phyloP scores from a whole-genome alignment of 2,329 filamentous ascomycete species.

The Harringtonia aguacate region DNA sequence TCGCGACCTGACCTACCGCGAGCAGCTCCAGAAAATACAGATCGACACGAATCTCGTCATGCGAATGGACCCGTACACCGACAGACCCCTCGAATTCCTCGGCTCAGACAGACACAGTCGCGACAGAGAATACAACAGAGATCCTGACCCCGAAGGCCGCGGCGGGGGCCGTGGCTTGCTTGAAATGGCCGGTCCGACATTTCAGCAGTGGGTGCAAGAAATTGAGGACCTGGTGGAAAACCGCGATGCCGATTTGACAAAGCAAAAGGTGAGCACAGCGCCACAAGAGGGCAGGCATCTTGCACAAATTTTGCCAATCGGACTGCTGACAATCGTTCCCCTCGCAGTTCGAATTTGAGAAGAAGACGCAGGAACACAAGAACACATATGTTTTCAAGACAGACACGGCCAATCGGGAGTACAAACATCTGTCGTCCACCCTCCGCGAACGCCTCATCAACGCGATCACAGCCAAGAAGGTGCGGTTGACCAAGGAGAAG shows the following conservation, averaged over 20 bases:
- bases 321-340: not conserved
- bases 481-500: constrained; percentile 53
- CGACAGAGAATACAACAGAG: constrained; percentile 22
- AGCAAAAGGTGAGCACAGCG: constrained; percentile 58
- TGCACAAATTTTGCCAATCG: not conserved
- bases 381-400: constrained; percentile 51
- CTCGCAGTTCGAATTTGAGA: constrained; percentile 49
- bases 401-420: constrained; percentile 52
- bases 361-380: constrained; percentile 47
- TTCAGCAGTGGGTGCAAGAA: constrained; percentile 74
- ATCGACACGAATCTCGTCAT: constrained; percentile 80
- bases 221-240: constrained; percentile 83
- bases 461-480: constrained; percentile 53
- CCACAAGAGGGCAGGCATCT: constrained; percentile 4
- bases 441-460: constrained; percentile 59
- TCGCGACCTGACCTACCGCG: constrained; percentile 73
- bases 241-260: constrained; percentile 71
- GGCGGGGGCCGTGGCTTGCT: constrained; percentile 42
- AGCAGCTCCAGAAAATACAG: constrained; percentile 86
- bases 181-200: constrained; percentile 72
- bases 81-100: constrained; percentile 28
- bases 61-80: constrained; percentile 69
- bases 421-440: constrained; percentile 46
- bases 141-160: constrained; percentile 22
- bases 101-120: constrained; percentile 18